These are phyloP conservation scores for Verticillium isaacii DNA, from an alignment of 2,329 filamentous ascomycete species.

Conservation along the genomic window DNA sequence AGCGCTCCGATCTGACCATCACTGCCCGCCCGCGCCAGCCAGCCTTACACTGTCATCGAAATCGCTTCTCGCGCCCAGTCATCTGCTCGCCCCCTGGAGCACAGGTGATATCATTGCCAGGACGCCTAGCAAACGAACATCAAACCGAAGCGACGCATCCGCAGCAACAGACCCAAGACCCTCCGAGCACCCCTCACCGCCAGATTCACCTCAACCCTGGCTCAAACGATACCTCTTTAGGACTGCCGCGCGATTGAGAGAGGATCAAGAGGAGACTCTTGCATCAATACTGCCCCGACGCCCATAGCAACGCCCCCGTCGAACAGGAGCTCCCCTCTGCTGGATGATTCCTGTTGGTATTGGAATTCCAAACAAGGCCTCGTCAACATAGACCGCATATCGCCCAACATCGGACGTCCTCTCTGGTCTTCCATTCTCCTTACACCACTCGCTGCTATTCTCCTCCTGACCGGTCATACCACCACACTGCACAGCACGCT, in stretches of 20 bases:
- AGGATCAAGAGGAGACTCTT: not conserved
- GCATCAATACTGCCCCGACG: constrained; percentile 2
- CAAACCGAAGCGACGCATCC: not conserved
- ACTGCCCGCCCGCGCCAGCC: not conserved
- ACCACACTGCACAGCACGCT: not conserved
- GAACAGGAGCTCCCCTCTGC: not conserved
- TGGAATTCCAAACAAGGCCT: not conserved
- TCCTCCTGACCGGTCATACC: not conserved
- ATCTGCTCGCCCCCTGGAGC: not conserved
- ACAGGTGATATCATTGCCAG: not conserved
- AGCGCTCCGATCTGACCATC: not conserved
- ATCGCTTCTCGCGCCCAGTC: not conserved
- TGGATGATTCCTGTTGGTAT: not conserved
- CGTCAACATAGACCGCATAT: not conserved
- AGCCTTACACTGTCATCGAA: not conserved
- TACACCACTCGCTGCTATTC: not conserved
- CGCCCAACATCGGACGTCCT: not conserved
- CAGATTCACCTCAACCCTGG: constrained; percentile 1
- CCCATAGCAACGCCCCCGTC: constrained; percentile 1
- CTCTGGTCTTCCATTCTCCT: not conserved
- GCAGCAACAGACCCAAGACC: not conserved
- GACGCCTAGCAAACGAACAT: not conserved
- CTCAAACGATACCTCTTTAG: not conserved
- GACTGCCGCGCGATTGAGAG: not conserved
- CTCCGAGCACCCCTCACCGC: constrained; percentile 1